Base-by-base conservation (phyloP, 495 filamentous ascomycete genomes). In the Aspergillus olivimuriae region DNA sequence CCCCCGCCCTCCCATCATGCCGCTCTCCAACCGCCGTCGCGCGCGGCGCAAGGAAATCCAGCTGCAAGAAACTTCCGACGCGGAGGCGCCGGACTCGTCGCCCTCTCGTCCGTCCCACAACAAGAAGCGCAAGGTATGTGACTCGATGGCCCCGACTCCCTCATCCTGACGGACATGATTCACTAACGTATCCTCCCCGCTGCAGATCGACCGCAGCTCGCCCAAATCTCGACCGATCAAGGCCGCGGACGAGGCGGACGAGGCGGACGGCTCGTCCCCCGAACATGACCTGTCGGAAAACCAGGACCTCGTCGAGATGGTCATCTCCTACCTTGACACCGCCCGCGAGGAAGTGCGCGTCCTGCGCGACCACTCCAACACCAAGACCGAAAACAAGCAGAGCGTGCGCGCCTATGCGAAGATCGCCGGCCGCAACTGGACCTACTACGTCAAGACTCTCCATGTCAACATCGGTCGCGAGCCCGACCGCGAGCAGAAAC, bases 351-450 rank as follows among this genome's bases (percentile, higher is more conserved):
- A 73, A 23, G 73, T 83, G 20, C 78, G 84, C 51, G 91, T 86
- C 10, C 78, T 80, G 47, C 74, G 72, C 51, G 83, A 94, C 50
- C 80, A 86, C 57, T 73, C 82, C 35, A 94, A 87, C 43, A 79
- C 83, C 48, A 82, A 84, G 58, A 72, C 74, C 39, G 80, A 86
- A 48, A 82, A 82, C 41, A 73, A 70, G 30, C 76, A 83, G 42
- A 83, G 82, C 20, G 83, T 89, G 51, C 80, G 84, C 54, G 92
- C 94, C 15, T 98, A 90, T 62, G 92, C 92, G 12, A 95, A 95
- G 65, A 84, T 98, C 47, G 82, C 88, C 28, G 92, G 89, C 24
- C 76, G 80, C 42, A 84, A 88, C 55, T 98, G 92, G 92, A 95
- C 91, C 8, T 98, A 87, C 64, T 96, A 89, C 61, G 81, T 97